Conservation (phyloP, 371 early-diverging fungal species). For the Mortierella sp. region DNA sequence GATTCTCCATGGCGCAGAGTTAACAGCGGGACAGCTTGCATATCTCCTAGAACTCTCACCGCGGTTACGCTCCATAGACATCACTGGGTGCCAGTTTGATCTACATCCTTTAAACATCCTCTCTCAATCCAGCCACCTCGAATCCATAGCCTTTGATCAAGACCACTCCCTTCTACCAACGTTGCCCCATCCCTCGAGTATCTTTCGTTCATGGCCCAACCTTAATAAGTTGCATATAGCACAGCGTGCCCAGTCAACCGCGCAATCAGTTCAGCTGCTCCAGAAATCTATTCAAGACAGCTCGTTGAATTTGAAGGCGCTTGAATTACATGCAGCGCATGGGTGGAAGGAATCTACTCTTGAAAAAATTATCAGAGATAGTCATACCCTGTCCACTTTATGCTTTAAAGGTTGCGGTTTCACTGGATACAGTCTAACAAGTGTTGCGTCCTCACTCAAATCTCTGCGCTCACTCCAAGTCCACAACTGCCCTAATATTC, state of each 20-base stretch:
- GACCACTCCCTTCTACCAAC: background rate
- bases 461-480: background rate
- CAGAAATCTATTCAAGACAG: background rate
- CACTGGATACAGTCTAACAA: background rate
- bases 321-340: background rate
- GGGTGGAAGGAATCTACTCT: background rate
- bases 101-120: slow-evolving; percentile 13
- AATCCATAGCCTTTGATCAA: slow-evolving; percentile 24
- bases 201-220: slow-evolving; percentile 4
- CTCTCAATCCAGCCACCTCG: slow-evolving; percentile 5
- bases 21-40: background rate
- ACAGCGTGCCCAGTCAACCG: background rate
- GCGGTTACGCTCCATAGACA: slow-evolving; percentile 10
- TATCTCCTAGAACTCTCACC: slow-evolving; percentile 3
- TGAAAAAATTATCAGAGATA: background rate
- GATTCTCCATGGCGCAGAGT: background rate
- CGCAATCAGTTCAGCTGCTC: background rate
- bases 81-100: background rate
- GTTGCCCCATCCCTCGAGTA: background rate
- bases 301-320: background rate
- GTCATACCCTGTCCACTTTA: background rate
- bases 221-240: background rate
- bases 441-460: background rate
- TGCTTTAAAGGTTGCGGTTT: background rate
- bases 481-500: background rate